These are phyloP conservation scores for Ophiognomonia clavigignenti-juglandacearum DNA, from an alignment of 2,329 filamentous ascomycete species.

Conservation along the genomic window DNA sequence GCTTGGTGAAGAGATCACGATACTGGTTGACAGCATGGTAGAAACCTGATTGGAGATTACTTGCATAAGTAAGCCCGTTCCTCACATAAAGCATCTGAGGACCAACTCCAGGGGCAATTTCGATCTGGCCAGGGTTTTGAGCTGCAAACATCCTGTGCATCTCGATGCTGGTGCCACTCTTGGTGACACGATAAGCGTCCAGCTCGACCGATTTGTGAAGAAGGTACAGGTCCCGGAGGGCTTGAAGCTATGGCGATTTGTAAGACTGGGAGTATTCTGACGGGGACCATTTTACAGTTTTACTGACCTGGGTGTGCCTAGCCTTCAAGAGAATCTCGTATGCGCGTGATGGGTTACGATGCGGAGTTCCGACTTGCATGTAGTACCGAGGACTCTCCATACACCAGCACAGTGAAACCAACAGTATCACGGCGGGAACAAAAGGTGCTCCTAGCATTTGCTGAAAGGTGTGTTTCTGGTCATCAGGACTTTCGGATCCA, in stretches of 20 bases:
- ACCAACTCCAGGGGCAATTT: not conserved
- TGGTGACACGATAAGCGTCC: slow-evolving; percentile 17
- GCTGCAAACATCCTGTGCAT: not conserved
- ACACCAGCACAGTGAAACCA: slow-evolving; percentile 31
- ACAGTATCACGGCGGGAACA: slow-evolving; percentile 29
- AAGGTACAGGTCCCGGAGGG: slow-evolving; percentile 35
- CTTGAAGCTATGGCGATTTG: slow-evolving; percentile 28
- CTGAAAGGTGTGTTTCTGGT: slow-evolving; percentile 19
- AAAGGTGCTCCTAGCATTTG: slow-evolving; percentile 32
- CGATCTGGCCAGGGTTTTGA: not conserved
- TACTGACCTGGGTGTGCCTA: slow-evolving; percentile 31
- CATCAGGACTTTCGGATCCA: slow-evolving; percentile 1
- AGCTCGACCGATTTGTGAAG: slow-evolving; percentile 28
- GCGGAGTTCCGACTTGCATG: slow-evolving; percentile 29
- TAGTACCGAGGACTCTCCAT: slow-evolving; percentile 36
- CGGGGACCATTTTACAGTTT: too few relatives aligned
- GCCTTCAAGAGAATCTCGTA: slow-evolving; percentile 29
- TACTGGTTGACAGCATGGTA: slow-evolving; percentile 16
- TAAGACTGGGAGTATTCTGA: too few relatives aligned
- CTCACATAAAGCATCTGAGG: not conserved
- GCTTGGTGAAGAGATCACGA: slow-evolving; percentile 21
- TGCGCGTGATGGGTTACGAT: slow-evolving; percentile 29
- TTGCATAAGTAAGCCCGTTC: slow-evolving; percentile 13
- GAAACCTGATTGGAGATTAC: not conserved
- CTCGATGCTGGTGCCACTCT: not conserved